Evolutionary conservation across 345 rosid species (phyloP).

Genomic region (Conringia planisiliqua): DNA sequence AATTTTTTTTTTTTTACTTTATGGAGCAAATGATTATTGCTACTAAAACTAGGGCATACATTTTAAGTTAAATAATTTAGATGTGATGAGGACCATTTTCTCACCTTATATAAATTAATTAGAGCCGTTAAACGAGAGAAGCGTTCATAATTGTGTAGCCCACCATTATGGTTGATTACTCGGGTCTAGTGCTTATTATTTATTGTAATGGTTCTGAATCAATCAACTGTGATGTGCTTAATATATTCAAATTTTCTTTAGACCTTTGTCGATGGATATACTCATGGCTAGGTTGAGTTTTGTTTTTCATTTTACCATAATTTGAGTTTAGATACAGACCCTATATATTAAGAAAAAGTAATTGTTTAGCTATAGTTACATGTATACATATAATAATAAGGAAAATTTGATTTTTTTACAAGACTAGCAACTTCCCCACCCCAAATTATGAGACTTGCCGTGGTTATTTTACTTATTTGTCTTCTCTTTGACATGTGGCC

Average conservation of each 20-base stretch:
- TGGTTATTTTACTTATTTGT: too few relatives aligned
- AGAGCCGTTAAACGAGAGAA: constrained; percentile 9
- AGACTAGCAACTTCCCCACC: too few relatives aligned
- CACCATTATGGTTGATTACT: constrained; percentile 2
- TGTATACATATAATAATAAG: too few relatives aligned
- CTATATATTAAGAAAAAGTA: too few relatives aligned
- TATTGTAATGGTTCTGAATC: background rate
- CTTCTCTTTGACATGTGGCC: too few relatives aligned
- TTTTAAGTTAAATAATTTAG: background rate
- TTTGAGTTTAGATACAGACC: background rate
- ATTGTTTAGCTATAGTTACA: background rate
- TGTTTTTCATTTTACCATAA: too few relatives aligned
- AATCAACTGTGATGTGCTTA: constrained; percentile 3
- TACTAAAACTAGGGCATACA: background rate
- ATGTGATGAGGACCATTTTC: background rate
- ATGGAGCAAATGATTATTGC: background rate
- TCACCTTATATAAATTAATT: background rate
- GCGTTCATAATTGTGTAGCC: constrained; percentile 11
- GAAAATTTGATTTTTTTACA: too few relatives aligned
- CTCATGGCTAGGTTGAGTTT: background rate
- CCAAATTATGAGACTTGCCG: too few relatives aligned
- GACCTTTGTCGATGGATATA: background rate
- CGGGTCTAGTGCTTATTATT: constrained; percentile 3
- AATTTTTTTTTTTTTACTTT: background rate
- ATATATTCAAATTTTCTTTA: background rate